phyloP scores from a whole-genome alignment of 1,284 basidiomycete genomes.

The Apiotrichum veenhuisii region DNA sequence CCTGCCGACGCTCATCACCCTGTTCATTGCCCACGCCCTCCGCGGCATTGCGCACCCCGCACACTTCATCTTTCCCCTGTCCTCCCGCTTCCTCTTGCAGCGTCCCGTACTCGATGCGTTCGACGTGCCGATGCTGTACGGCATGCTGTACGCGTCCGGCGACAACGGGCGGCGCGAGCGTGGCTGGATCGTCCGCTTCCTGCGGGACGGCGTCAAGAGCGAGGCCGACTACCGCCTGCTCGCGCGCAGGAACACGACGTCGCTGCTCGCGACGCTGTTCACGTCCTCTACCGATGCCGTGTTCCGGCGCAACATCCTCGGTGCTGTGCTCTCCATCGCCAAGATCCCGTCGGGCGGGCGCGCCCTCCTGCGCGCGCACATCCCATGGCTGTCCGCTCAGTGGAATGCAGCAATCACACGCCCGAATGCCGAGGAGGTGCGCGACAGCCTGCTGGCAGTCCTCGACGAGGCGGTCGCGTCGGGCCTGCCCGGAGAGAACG shows the following conservation, averaged over 20 bases:
- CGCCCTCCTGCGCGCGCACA: constrained; percentile 63
- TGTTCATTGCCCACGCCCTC: constrained; percentile 76
- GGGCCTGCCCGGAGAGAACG: background rate
- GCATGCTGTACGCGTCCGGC: constrained; percentile 71
- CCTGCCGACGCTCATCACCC: constrained; percentile 66
- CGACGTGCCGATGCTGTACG: constrained; percentile 81
- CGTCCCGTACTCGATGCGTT: constrained; percentile 66
- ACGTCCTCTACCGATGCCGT: constrained; percentile 59
- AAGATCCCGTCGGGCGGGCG: constrained; percentile 62
- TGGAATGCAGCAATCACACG: constrained; percentile 36
- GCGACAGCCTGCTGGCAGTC: constrained; percentile 6
- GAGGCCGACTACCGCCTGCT: constrained; percentile 73
- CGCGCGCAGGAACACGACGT: constrained; percentile 79
- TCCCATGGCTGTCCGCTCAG: constrained; percentile 77
- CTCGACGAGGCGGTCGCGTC: constrained; percentile 20
- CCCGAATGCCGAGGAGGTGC: constrained; percentile 17
- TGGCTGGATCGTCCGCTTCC: constrained; percentile 78
- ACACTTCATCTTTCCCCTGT: constrained; percentile 73
- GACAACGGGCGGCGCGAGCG: constrained; percentile 77
- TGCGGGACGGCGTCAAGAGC: constrained; percentile 72
- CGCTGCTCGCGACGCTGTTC: constrained; percentile 75
- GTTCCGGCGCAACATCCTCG: constrained; percentile 50
- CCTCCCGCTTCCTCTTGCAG: constrained; percentile 77
- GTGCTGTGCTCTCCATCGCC: constrained; percentile 70
- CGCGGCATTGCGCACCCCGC: constrained; percentile 72